A percentile compares a stretch with the other conserved stretches of the same genome.
phyloP scores from a whole-genome alignment of 352 stramenopile genomes.

The Globisporangium megalacanthum region DNA sequence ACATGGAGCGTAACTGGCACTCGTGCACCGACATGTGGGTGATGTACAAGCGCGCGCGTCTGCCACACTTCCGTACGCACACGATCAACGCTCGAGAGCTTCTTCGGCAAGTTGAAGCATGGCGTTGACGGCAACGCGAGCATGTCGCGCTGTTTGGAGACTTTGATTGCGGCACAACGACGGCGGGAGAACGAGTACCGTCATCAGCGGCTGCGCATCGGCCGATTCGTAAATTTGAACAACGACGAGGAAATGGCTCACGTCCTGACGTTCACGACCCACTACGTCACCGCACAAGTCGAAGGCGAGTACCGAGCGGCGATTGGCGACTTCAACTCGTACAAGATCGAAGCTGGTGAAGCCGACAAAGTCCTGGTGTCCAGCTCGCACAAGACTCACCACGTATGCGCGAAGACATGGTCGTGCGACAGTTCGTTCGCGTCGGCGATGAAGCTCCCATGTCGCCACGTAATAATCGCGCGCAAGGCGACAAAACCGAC shows the following conservation, averaged over 20 bases:
- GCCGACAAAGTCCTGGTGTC: neutral
- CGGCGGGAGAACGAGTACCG: neutral
- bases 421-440: conserved; percentile 8
- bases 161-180: neutral
- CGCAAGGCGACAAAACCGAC: no score
- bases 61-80: neutral
- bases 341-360: neutral
- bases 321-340: no score
- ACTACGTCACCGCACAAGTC: conserved; percentile 17
- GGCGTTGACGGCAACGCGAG: conserved; percentile 3
- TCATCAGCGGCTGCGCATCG: neutral
- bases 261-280: conserved; percentile 14
- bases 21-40: conserved; percentile 13
- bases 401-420: neutral
- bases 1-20: neutral
- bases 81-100: conserved; percentile 27
- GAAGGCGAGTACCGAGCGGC: neutral
- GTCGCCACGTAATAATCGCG: no score
- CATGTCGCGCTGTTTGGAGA: neutral
- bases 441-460: no score
- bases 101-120: conserved; percentile 26
- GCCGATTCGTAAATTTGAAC: neutral
- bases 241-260: conserved; percentile 19
- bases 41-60: conserved; percentile 7
- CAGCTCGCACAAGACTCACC: neutral